phyloP scores from a whole-genome alignment of 441 rosid genomes.

The Erysimum cheiri region DNA sequence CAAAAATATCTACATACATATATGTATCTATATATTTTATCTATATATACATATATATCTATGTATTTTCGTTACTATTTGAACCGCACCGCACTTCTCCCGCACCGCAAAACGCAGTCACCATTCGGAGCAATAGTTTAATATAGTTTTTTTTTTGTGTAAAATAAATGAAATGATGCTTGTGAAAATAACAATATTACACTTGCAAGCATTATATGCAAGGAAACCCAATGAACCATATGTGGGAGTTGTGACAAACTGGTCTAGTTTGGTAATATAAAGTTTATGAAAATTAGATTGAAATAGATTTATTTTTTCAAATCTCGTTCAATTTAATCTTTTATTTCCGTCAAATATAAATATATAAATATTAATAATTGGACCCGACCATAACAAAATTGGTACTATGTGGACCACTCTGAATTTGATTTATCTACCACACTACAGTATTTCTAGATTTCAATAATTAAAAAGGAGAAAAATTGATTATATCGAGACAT shows the following conservation, averaged over 20 bases:
- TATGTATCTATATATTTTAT: no score
- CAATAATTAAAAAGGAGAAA: not conserved
- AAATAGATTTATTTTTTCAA: not conserved
- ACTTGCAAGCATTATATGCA: no score
- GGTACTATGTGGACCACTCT: slow-evolving; percentile 18
- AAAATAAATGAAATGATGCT: not conserved
- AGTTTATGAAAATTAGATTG: no score
- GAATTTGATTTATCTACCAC: not conserved
- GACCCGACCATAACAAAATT: slow-evolving; percentile 13
- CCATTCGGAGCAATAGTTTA: no score
- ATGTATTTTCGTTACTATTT: no score
- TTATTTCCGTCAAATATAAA: not conserved
- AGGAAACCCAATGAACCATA: not conserved
- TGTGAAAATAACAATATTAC: not conserved
- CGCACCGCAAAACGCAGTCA: no score
- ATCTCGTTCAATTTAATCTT: not conserved
- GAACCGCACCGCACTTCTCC: no score
- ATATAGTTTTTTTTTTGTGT: not conserved
- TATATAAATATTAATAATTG: not conserved
- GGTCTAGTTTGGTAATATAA: not conserved
- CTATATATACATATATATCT: no score
- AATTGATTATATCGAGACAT: not conserved
- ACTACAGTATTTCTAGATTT: not conserved
- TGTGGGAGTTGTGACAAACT: not conserved
- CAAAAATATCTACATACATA: no score